Percentiles rank a stretch among this genome's conserved stretches.
These are phyloP conservation scores for Mentha longifolia DNA, from an alignment of 257 asterid species.

Conservation along the genomic window DNA sequence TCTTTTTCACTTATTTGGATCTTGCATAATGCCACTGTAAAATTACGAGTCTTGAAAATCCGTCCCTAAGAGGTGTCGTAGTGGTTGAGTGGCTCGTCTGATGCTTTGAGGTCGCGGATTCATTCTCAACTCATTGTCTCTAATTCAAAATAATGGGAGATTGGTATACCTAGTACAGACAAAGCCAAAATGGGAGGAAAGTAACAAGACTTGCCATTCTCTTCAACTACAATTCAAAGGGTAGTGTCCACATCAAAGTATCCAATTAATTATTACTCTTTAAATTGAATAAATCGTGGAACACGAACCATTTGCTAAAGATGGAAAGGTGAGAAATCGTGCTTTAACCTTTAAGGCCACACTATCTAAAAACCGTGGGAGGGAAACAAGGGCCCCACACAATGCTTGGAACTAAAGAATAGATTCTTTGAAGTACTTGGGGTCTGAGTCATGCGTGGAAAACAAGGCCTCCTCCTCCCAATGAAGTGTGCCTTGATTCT, in stretches of 20 bases:
- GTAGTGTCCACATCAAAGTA: not conserved
- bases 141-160: not conserved
- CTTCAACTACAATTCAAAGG: not conserved
- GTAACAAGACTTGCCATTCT: not conserved
- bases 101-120: no score
- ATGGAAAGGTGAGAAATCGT: no score
- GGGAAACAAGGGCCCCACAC: constrained; percentile 33
- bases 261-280: not conserved
- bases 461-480: constrained; percentile 32
- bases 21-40: no score
- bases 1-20: not conserved
- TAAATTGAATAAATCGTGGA: no score
- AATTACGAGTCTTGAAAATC: no score
- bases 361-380: constrained; percentile 10
- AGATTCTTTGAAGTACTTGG: constrained; percentile 27
- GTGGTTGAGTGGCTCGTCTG: no score
- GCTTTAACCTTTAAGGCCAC: not conserved
- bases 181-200: not conserved
- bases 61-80: no score
- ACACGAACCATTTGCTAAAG: not conserved
- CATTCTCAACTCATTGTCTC: no score
- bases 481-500: constrained; percentile 20
- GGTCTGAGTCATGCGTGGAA: constrained; percentile 37
- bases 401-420: constrained; percentile 17
- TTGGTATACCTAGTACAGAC: not conserved